Conservation (phyloP, 2,329 filamentous ascomycete genomes). For the Didymella sp. region DNA sequence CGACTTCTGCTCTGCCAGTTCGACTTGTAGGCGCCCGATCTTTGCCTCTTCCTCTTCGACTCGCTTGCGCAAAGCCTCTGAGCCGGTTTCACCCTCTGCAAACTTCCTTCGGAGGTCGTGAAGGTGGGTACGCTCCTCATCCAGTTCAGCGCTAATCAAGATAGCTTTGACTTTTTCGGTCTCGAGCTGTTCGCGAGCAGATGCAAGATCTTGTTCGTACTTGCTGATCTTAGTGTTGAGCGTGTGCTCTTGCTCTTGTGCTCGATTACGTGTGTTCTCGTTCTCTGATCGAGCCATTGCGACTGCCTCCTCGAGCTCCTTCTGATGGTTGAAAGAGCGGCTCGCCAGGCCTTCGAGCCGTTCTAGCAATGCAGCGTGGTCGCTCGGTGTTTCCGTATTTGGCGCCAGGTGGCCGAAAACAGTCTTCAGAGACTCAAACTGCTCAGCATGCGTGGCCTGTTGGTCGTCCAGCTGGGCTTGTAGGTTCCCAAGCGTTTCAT, state of each 20-base stretch:
- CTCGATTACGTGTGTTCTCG: slow-evolving; percentile 49
- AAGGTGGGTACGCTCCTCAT: slow-evolving; percentile 73
- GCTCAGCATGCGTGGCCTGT: slow-evolving; percentile 51
- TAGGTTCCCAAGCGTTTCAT: slow-evolving; percentile 56
- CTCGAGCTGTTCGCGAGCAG: slow-evolving; percentile 54
- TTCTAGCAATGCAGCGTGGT: slow-evolving; percentile 48
- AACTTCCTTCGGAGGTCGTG: slow-evolving; percentile 73
- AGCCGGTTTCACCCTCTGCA: slow-evolving; percentile 82
- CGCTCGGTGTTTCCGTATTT: slow-evolving; percentile 43
- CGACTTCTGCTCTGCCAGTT: slow-evolving; percentile 77
- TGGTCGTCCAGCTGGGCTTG: slow-evolving; percentile 64
- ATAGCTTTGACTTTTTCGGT: slow-evolving; percentile 56
- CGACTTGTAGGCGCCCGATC: slow-evolving; percentile 70
- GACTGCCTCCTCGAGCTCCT: slow-evolving; percentile 56
- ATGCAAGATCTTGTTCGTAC: slow-evolving; percentile 48
- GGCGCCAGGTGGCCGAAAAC: slow-evolving; percentile 52
- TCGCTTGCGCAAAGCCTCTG: slow-evolving; percentile 76
- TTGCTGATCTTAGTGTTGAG: slow-evolving; percentile 48
- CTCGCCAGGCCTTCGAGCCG: slow-evolving; percentile 56
- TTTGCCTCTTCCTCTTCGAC: slow-evolving; percentile 78
- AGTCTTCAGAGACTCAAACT: slow-evolving; percentile 37
- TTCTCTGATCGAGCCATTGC: slow-evolving; percentile 57
- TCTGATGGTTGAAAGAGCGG: slow-evolving; percentile 52
- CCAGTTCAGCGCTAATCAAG: slow-evolving; percentile 60
- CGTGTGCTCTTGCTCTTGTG: slow-evolving; percentile 51